A percentile compares a stretch with the other conserved stretches of the same genome.
Evolutionary conservation across 306 rosid species (phyloP).

Genomic region (Erythrophleum fordii): DNA sequence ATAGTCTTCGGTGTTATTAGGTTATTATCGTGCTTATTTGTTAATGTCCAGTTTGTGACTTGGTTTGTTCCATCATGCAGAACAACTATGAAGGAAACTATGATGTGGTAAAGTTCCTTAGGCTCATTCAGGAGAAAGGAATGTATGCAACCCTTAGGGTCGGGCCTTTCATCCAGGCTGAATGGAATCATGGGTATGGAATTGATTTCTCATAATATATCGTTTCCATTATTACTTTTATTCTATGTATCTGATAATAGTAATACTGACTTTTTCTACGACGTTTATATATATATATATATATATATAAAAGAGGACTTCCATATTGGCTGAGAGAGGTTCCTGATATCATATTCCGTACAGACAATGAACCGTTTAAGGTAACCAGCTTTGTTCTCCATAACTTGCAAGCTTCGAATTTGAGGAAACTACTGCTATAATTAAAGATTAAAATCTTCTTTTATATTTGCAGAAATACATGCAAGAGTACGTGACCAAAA

Average conservation of each 20-base stretch:
- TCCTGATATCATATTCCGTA: slow-evolving; percentile 68
- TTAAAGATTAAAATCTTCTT: neutral
- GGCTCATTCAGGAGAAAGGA: slow-evolving; percentile 48
- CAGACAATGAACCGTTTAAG: slow-evolving; percentile 73
- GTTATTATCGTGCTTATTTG: neutral
- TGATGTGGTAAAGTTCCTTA: slow-evolving; percentile 78
- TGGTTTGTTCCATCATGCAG: slow-evolving; percentile 35
- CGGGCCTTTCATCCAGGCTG: slow-evolving; percentile 97
- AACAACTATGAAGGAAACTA: slow-evolving; percentile 63
- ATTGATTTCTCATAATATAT: slow-evolving; percentile 4
- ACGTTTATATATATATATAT: neutral
- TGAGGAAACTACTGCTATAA: neutral
- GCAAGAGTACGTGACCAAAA: slow-evolving; percentile 57
- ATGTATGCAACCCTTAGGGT: slow-evolving; percentile 75
- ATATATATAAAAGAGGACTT: slow-evolving; percentile 66
- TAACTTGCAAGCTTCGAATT: neutral
- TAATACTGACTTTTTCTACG: neutral
- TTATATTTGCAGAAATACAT: slow-evolving; percentile 54
- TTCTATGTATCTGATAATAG: neutral
- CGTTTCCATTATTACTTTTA: neutral
- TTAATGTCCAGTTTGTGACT: neutral
- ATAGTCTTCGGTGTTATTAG: too few relatives aligned
- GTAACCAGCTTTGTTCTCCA: slow-evolving; percentile 34
- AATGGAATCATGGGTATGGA: slow-evolving; percentile 92
- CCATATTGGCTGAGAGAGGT: slow-evolving; percentile 92